Percentiles rank a stretch among this genome's conserved stretches.
phyloP scores from a whole-genome alignment of 768 basidiomycete genomes.

The Neoboletus brunneissimus region DNA sequence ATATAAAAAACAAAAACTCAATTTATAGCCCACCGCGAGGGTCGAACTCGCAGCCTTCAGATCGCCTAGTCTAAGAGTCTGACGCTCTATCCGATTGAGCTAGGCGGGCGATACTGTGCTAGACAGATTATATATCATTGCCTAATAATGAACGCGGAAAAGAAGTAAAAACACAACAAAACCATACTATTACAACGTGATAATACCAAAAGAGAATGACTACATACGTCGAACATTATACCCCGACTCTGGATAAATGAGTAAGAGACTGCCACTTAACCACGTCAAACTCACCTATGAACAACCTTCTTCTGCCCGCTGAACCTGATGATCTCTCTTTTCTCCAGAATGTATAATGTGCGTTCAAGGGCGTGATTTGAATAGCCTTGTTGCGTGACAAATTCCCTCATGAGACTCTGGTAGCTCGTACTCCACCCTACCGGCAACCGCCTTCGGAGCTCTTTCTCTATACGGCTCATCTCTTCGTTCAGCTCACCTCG shows the following conservation, averaged over 20 bases:
- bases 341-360: slow-evolving; percentile 89
- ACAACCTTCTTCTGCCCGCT: slow-evolving; percentile 53
- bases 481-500: slow-evolving; percentile 92
- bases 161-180: background rate
- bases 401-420: slow-evolving; percentile 88
- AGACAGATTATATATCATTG: background rate
- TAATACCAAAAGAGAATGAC: background rate
- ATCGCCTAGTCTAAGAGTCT: slow-evolving; percentile 56
- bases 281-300: slow-evolving; percentile 36
- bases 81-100: slow-evolving; percentile 69
- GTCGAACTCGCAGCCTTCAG: slow-evolving; percentile 66
- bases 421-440: slow-evolving; percentile 98
- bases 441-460: slow-evolving; percentile 76
- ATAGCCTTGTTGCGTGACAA: slow-evolving; percentile 90
- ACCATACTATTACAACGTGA: slow-evolving; percentile 2
- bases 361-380: slow-evolving; percentile 88
- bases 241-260: slow-evolving; percentile 29
- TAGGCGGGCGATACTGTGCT: slow-evolving; percentile 44
- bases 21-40: slow-evolving; percentile 55
- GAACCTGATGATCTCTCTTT: slow-evolving; percentile 92
- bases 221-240: slow-evolving; percentile 9
- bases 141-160: background rate
- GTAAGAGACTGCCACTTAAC: background rate
- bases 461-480: slow-evolving; percentile 86
- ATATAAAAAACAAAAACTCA: background rate